Percentiles rank a stretch among this genome's conserved stretches.
These are phyloP conservation scores for Chalciporus pseudorubinellus DNA, from an alignment of 768 basidiomycete genomes.

Conservation along the genomic window DNA sequence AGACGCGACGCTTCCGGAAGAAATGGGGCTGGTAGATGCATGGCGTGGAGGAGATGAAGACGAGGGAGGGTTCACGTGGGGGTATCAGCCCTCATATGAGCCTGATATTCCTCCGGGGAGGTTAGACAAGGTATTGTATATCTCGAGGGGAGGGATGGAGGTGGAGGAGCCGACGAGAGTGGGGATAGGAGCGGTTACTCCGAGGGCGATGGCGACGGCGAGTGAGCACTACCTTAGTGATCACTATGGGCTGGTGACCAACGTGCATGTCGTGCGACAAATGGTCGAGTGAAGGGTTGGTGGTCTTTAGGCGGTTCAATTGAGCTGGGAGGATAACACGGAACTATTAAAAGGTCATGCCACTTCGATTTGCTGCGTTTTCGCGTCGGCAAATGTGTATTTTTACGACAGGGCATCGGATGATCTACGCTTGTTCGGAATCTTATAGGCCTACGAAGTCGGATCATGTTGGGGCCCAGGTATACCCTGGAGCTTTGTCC, in stretches of 20 bases:
- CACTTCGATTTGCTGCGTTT: neutral
- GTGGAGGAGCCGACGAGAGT: constrained; percentile 54
- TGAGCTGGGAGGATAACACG: no score
- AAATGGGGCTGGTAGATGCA: constrained; percentile 56
- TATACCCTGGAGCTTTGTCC: no score
- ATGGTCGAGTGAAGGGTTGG: neutral
- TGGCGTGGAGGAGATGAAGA: constrained; percentile 49
- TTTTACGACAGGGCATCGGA: constrained; percentile 4
- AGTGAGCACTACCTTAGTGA: constrained; percentile 59
- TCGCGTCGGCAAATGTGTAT: constrained; percentile 6
- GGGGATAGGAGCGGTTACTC: constrained; percentile 49
- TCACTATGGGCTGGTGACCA: constrained; percentile 58
- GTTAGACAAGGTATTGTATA: constrained; percentile 66
- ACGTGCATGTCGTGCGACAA: constrained; percentile 29
- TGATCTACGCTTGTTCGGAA: neutral
- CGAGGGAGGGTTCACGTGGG: constrained; percentile 62
- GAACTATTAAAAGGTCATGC: no score
- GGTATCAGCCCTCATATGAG: constrained; percentile 50
- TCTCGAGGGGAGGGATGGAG: constrained; percentile 45
- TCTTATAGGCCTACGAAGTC: no score
- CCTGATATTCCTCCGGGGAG: constrained; percentile 54
- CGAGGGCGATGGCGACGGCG: constrained; percentile 16
- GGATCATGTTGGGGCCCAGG: no score
- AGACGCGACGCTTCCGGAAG: constrained; percentile 43
- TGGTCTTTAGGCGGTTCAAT: neutral